phyloP scores from a whole-genome alignment of 768 basidiomycete species.

The Russula olivacea region DNA sequence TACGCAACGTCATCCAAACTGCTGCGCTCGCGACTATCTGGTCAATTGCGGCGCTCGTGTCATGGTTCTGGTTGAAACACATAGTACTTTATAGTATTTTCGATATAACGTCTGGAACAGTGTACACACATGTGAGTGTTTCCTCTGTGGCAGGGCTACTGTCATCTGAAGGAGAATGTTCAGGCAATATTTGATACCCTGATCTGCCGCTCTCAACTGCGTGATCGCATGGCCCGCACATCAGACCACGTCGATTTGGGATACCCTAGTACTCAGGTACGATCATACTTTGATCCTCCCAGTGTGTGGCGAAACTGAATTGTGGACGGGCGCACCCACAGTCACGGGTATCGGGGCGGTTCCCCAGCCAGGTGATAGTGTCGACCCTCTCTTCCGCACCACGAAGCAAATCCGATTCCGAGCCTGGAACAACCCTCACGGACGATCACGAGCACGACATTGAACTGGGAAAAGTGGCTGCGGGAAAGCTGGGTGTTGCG shows the following conservation, averaged over 20 bases:
- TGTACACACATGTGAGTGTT: slow-evolving; percentile 9
- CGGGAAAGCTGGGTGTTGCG: no score
- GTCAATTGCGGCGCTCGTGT: neutral
- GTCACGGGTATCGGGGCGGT: no score
- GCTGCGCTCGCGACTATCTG: neutral
- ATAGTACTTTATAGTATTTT: neutral
- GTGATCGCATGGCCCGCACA: neutral
- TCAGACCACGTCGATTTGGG: neutral
- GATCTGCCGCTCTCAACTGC: neutral
- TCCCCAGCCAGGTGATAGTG: no score
- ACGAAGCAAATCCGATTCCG: no score
- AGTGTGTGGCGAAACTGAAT: no score
- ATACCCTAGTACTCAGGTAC: no score
- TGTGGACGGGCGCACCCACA: no score
- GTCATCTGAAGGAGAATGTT: neutral
- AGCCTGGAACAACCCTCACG: no score
- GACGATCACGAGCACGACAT: no score
- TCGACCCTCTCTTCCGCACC: no score
- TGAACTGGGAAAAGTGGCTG: no score
- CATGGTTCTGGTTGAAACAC: neutral
- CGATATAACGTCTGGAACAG: slow-evolving; percentile 1
- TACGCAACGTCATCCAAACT: slow-evolving; percentile 2
- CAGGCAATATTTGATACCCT: slow-evolving; percentile 5
- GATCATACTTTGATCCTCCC: no score
- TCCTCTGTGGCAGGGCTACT: neutral